phyloP scores from a whole-genome alignment of 1,139 yeast species.

The Torulaspora pretoriensis region DNA sequence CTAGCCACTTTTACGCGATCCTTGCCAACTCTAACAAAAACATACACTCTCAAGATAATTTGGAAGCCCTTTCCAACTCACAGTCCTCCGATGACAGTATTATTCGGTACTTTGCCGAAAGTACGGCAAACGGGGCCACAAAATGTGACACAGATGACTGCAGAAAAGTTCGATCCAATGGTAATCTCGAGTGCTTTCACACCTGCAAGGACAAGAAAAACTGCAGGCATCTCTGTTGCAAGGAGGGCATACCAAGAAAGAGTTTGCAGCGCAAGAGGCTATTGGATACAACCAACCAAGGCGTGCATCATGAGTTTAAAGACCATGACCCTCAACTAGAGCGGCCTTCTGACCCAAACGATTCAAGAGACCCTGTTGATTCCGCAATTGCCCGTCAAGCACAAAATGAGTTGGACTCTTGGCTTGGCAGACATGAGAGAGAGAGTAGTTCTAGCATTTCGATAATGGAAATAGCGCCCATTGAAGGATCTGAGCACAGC shows the following conservation, averaged over 20 bases:
- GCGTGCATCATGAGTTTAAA: neutral
- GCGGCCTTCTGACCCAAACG: too few species aligned
- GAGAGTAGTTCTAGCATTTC: too few species aligned
- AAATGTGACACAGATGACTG: neutral
- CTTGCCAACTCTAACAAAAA: neutral
- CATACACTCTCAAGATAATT: constrained; percentile 1
- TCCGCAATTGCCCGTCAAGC: too few species aligned
- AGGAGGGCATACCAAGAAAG: constrained; percentile 39
- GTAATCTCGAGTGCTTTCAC: constrained; percentile 41
- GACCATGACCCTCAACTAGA: too few species aligned
- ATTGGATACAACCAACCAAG: neutral
- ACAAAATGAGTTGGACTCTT: too few species aligned
- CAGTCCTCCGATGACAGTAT: constrained; percentile 26
- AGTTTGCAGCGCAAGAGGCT: constrained; percentile 7
- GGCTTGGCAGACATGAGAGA: too few species aligned
- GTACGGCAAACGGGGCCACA: neutral
- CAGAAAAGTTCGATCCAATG: constrained; percentile 26
- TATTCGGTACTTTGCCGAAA: constrained; percentile 12
- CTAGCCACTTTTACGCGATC: constrained; percentile 3
- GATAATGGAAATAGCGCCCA: too few species aligned
- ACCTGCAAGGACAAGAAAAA: constrained; percentile 36
- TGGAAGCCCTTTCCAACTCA: constrained; percentile 3
- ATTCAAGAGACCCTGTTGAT: too few species aligned
- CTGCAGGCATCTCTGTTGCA: constrained; percentile 46
- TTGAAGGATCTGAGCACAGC: too few species aligned